These are phyloP conservation scores for Clarireedia hainanense DNA, from an alignment of 2,329 filamentous ascomycete genomes.

Conservation along the genomic window DNA sequence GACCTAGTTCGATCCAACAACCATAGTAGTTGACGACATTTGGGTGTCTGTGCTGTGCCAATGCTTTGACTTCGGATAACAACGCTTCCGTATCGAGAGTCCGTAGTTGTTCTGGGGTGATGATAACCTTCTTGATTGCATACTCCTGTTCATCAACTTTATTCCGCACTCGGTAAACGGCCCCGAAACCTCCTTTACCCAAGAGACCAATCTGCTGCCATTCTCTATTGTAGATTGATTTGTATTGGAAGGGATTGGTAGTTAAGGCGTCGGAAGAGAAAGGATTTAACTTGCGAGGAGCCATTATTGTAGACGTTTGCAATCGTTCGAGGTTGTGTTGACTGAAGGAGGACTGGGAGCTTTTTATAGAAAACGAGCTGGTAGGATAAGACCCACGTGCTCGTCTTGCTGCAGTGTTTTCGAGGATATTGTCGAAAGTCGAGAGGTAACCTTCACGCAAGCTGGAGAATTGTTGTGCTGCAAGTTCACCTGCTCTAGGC, in stretches of 20 bases:
- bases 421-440: conserved; percentile 22
- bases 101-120: conserved; percentile 32
- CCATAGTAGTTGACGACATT: conserved; percentile 61
- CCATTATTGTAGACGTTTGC: background rate
- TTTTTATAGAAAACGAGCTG: background rate
- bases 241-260: conserved; percentile 4
- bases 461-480: conserved; percentile 13
- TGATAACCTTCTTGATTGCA: conserved; percentile 57
- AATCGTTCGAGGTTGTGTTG: conserved; percentile 7
- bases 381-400: background rate
- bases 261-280: conserved; percentile 6
- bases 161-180: conserved; percentile 54
- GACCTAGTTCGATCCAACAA: conserved; percentile 49
- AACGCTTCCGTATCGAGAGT: conserved; percentile 6
- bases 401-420: conserved; percentile 16
- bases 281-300: background rate
- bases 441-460: conserved; percentile 18
- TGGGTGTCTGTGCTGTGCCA: conserved; percentile 54
- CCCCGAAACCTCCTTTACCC: conserved; percentile 58
- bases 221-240: conserved; percentile 3
- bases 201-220: conserved; percentile 42
- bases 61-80: conserved; percentile 45
- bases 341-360: background rate
- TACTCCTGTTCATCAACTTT: conserved; percentile 54
- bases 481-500: conserved; percentile 15